These are phyloP conservation scores for Chamaenerion angustifolium DNA, from an alignment of 345 rosid species.

Conservation along the genomic window DNA sequence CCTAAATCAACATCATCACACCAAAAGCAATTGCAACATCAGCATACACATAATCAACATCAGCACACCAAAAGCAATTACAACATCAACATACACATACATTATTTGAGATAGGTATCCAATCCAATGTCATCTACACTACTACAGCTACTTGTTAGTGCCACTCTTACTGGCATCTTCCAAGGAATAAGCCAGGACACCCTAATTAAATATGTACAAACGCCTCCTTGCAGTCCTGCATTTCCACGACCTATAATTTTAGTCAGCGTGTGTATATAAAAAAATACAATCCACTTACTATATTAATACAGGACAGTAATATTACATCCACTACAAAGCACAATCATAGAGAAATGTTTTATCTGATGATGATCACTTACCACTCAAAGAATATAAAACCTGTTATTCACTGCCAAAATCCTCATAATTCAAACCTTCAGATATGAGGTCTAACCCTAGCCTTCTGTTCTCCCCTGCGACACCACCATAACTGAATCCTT, in stretches of 20 bases:
- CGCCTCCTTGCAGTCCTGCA: not conserved
- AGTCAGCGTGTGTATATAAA: too few species aligned
- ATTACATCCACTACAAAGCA: not conserved
- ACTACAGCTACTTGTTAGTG: too few species aligned
- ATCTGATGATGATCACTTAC: not conserved
- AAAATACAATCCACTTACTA: not conserved
- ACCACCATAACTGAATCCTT: conserved; percentile 14
- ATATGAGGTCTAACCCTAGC: conserved; percentile 78
- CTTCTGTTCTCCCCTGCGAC: conserved; percentile 56
- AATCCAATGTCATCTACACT: too few species aligned
- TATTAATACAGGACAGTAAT: too few species aligned
- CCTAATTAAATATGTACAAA: not conserved
- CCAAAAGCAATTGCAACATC: too few species aligned
- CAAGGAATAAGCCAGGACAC: too few species aligned
- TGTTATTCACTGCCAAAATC: conserved; percentile 53
- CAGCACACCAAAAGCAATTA: too few species aligned
- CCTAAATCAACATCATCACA: too few species aligned
- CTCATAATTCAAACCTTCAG: conserved; percentile 81
- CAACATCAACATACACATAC: too few species aligned
- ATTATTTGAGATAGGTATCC: too few species aligned
- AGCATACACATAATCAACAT: too few species aligned
- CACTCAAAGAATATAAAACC: conserved; percentile 9
- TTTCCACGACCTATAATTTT: not conserved
- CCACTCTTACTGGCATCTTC: too few species aligned
- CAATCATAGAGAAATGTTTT: not conserved